Evolutionary conservation across 768 basidiomycete genomes (phyloP).

Genomic region (Boletus edulis): DNA sequence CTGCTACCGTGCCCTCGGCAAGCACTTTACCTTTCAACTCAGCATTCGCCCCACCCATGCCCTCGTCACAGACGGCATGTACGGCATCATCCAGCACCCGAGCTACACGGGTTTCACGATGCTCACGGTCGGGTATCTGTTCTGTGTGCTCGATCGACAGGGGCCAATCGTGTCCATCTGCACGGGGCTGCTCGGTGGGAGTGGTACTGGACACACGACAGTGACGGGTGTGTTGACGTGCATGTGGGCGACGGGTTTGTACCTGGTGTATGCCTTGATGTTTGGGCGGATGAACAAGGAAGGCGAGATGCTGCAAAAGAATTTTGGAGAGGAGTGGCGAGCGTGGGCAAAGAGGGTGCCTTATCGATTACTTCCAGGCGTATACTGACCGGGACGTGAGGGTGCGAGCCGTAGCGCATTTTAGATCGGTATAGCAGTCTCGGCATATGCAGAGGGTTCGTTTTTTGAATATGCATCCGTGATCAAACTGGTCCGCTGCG

Average conservation of each 20-base stretch:
- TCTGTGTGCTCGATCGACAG: constrained; percentile 5
- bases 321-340: constrained; percentile 27
- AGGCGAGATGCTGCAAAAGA: constrained; percentile 22
- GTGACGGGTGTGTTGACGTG: not conserved
- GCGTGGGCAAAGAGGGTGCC: constrained; percentile 21
- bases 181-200: not conserved
- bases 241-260: not conserved
- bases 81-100: constrained; percentile 30
- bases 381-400: constrained; percentile 1
- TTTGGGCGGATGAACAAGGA: constrained; percentile 24
- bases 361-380: constrained; percentile 19
- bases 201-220: too few relatives aligned
- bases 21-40: constrained; percentile 25
- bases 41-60: constrained; percentile 11
- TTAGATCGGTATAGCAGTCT: too few relatives aligned
- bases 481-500: too few relatives aligned
- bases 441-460: too few relatives aligned
- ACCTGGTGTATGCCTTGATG: fast-evolving
- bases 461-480: too few relatives aligned
- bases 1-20: constrained; percentile 23
- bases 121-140: not conserved
- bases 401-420: too few relatives aligned
- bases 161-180: constrained; percentile 3
- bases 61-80: constrained; percentile 26
- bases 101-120: constrained; percentile 18